A percentile compares a stretch with the other conserved stretches of the same genome.
Evolutionary conservation across 768 basidiomycete species (phyloP).

Genomic region (Amanita polypyramis): DNA sequence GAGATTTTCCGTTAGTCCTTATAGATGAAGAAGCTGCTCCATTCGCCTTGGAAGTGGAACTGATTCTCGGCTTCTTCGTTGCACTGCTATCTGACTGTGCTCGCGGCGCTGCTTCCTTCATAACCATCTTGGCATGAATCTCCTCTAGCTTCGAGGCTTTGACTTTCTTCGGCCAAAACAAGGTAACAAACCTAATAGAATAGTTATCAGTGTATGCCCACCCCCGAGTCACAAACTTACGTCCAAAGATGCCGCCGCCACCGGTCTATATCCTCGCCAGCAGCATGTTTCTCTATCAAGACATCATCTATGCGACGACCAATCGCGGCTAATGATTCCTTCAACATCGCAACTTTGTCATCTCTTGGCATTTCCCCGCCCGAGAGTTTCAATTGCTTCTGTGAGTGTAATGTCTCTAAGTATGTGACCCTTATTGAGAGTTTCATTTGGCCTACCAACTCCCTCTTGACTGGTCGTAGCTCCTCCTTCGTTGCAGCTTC

Average conservation of each 20-base stretch:
- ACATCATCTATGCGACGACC: slow-evolving; percentile 87
- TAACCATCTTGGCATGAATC: slow-evolving; percentile 94
- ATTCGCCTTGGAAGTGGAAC: slow-evolving; percentile 40
- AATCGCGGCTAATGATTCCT: slow-evolving; percentile 90
- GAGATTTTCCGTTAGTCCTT: slow-evolving; percentile 52
- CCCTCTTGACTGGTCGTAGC: slow-evolving; percentile 92
- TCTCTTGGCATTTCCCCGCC: slow-evolving; percentile 91
- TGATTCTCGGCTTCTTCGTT: slow-evolving; percentile 51
- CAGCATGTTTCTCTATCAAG: slow-evolving; percentile 59
- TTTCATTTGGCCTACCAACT: slow-evolving; percentile 51
- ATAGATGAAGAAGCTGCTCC: slow-evolving; percentile 33
- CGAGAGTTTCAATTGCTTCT: slow-evolving; percentile 94
- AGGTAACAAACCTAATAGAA: slow-evolving; percentile 69
- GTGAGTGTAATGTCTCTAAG: background rate
- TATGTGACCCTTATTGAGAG: background rate
- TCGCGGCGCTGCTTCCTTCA: slow-evolving; percentile 68
- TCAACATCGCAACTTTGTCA: slow-evolving; percentile 92
- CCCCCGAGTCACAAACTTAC: slow-evolving; percentile 38
- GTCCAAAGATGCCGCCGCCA: slow-evolving; percentile 97
- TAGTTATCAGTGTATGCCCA: background rate
- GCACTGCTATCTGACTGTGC: slow-evolving; percentile 38
- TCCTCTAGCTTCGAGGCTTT: slow-evolving; percentile 89
- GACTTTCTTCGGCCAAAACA: slow-evolving; percentile 98
- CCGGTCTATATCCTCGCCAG: slow-evolving; percentile 74
- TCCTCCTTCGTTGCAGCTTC: slow-evolving; percentile 90